Evolutionary conservation across 345 rosid genomes (phyloP), one percentile per base, ranked within the genome.

Genomic region (Arabis alpina): DNA sequence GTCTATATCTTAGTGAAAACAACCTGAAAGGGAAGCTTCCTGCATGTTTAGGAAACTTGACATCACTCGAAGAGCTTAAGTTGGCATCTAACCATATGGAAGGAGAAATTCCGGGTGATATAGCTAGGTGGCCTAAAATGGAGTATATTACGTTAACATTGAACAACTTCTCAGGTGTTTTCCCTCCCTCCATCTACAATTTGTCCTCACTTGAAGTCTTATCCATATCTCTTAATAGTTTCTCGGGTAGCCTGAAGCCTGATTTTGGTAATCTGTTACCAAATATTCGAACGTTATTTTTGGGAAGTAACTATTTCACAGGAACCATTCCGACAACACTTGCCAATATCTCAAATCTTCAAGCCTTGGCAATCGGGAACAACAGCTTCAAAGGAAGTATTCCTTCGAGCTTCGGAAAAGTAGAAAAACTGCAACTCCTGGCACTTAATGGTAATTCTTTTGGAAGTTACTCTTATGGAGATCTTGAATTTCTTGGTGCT

Each of bases 401-500:
- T 44, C 32, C 58, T 19, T 4, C 12, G 1, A 50, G 58, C 47
- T 51, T 64, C 13, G 69, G 58, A 13, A 47, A 64, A 6, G 1
- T 36, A n/a, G 0, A 0, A 1, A 32, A 50, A 3, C 7, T 64
- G 6, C 45, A 64, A 24, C 0, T 0, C 0, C 11, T 64, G 2
- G 4, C 4, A 3, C 0, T 64, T 10, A 4, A 0, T 19, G 8
- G 15, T 12, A 64, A 64, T 15, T 6, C 16, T 51, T n/a, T 53
- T 6, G 71, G 61, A 14, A 37, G 23, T 40, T 0, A 3, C 6
- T 66, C 61, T 53, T n/a, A 3, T 40, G 11, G 23, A 6, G 71
- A 66, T 40, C 61, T 66, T 25, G 28, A 41, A 1, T 53, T 66
- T 41, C 51, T 66, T 52, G 41, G 2, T n/a, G 15, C 14, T 8